Percentiles rank a stretch among this genome's conserved stretches.
Evolutionary conservation across 306 rosid genomes (phyloP).

Genomic region (Inga laurina): DNA sequence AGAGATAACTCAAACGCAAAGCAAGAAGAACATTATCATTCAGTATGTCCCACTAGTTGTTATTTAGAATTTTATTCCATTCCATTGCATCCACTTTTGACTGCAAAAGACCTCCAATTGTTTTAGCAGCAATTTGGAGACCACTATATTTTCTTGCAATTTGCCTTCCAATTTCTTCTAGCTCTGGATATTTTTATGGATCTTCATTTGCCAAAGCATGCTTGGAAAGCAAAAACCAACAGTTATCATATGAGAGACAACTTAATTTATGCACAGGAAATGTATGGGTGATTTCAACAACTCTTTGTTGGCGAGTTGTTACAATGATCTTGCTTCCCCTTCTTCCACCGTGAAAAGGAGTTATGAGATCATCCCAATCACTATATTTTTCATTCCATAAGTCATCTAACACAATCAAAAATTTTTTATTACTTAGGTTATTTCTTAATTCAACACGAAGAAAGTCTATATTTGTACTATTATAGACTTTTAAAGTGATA

Average conservation of each 20-base stretch:
- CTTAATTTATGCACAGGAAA: constrained; percentile 31
- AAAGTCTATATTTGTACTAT: constrained; percentile 39
- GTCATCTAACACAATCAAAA: no score
- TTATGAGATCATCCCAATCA: no score
- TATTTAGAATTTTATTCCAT: constrained; percentile 39
- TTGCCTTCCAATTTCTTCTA: constrained; percentile 38
- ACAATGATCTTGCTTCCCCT: constrained; percentile 49
- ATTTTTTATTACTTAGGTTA: constrained; percentile 31
- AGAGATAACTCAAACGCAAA: constrained; percentile 19
- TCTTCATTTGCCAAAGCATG: constrained; percentile 40
- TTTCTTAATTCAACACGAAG: constrained; percentile 45
- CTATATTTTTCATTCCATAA: no score
- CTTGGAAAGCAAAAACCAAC: constrained; percentile 43
- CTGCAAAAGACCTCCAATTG: constrained; percentile 42
- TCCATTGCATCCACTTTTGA: constrained; percentile 35
- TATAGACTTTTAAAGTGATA: neutral
- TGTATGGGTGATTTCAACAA: constrained; percentile 40
- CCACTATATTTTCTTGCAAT: constrained; percentile 46
- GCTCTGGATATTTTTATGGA: neutral
- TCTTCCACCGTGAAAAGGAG: constrained; percentile 31
- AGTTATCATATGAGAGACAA: constrained; percentile 34
- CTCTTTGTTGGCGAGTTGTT: constrained; percentile 43
- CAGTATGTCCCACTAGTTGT: constrained; percentile 41
- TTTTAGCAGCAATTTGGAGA: constrained; percentile 47
- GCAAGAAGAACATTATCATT: constrained; percentile 41